A percentile compares a stretch with the other conserved stretches of the same genome.
phyloP scores from a whole-genome alignment of 2,329 filamentous ascomycete species.

The Didymellaceae sp. region DNA sequence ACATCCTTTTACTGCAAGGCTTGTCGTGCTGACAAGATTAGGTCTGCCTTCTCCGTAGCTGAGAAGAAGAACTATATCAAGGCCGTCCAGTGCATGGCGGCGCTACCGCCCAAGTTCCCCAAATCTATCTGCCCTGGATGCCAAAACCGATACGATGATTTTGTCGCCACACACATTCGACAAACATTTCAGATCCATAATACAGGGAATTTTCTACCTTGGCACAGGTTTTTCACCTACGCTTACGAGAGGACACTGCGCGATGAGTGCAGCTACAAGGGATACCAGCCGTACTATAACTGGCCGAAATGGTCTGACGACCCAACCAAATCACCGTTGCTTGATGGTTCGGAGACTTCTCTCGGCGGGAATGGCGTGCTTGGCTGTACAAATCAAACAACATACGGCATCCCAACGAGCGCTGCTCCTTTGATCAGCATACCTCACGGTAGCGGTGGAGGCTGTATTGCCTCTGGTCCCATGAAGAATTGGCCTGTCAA shows the following conservation, averaged over 20 bases:
- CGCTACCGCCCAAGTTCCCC: constrained; percentile 30
- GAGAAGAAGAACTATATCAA: constrained; percentile 41
- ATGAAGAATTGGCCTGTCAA: constrained; percentile 56
- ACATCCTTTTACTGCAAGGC: neutral
- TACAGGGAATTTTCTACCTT: constrained; percentile 39
- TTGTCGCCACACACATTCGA: constrained; percentile 40
- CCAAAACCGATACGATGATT: constrained; percentile 40
- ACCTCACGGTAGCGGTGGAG: constrained; percentile 60
- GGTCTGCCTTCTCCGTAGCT: constrained; percentile 31
- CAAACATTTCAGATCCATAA: constrained; percentile 38
- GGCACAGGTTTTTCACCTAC: constrained; percentile 39
- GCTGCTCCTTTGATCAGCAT: constrained; percentile 40
- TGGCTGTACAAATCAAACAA: constrained; percentile 34
- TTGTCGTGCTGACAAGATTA: constrained; percentile 14
- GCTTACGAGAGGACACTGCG: constrained; percentile 38
- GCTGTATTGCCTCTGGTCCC: constrained; percentile 60
- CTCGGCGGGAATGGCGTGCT: constrained; percentile 54
- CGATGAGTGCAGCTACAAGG: constrained; percentile 40
- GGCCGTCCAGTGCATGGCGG: constrained; percentile 41
- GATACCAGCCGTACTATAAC: constrained; percentile 42
- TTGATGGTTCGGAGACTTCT: constrained; percentile 60
- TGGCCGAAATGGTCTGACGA: constrained; percentile 37
- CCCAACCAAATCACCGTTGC: constrained; percentile 55
- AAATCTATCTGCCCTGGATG: constrained; percentile 38
- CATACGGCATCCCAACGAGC: constrained; percentile 34